Evolutionary conservation across 345 rosid genomes (phyloP).

Genomic region (Salix viminalis): DNA sequence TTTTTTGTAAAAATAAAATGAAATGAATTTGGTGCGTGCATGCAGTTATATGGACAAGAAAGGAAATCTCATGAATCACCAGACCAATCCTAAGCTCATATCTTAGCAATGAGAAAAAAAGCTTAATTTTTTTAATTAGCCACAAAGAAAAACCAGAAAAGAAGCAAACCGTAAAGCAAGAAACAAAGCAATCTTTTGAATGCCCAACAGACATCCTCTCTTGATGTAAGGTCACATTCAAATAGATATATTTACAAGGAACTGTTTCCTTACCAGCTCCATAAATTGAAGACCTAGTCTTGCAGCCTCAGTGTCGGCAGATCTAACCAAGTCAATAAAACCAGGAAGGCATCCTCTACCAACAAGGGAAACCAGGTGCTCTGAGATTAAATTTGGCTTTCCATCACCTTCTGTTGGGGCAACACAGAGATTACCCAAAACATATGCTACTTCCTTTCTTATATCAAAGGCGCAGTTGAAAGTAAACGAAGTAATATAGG

Average conservation of each 20-base stretch:
- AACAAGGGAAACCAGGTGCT: constrained; percentile 72
- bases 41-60: no score
- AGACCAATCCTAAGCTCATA: no score
- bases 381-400: constrained; percentile 62
- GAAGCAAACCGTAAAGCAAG: background rate
- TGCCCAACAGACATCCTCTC: background rate
- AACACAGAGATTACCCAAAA: constrained; percentile 93
- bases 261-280: constrained; percentile 71
- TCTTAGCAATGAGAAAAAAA: no score
- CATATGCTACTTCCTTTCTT: constrained; percentile 87
- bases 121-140: no score
- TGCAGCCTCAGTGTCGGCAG: constrained; percentile 82
- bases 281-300: constrained; percentile 90
- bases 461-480: constrained; percentile 74
- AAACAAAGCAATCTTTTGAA: background rate
- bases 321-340: constrained; percentile 77
- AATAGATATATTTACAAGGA: background rate
- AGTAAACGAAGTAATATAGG: constrained; percentile 63
- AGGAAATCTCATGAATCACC: no score
- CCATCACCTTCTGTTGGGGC: constrained; percentile 58
- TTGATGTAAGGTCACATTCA: background rate
- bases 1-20: no score
- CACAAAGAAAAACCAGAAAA: background rate
- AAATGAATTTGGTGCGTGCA: background rate
- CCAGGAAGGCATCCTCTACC: constrained; percentile 75